Base-by-base conservation (phyloP, 768 basidiomycete genomes). In the Lepiota venenata region DNA sequence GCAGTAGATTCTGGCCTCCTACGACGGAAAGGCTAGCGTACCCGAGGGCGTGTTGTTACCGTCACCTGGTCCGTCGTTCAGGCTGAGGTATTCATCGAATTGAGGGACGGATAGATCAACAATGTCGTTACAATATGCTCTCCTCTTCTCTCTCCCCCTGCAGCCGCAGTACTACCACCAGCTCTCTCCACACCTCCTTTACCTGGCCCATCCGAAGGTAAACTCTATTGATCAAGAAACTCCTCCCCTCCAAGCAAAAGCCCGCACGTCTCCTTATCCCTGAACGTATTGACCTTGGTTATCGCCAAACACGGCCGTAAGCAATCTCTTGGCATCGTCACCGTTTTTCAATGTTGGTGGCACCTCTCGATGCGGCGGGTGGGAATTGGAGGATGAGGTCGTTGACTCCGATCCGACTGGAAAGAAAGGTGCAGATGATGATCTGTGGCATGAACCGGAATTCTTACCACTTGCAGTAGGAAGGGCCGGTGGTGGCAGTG, bases 231-330 rank as follows among this genome's bases (percentile, higher is more conserved):
- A 18, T 25, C 52, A 1, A n/a, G 37, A 16, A 25, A 39, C 9
- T 47, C 21, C 16, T 54, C 73, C 66, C 76, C 84, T 15, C 93
- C 93, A 6, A 95, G 69, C 40, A 97, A 67, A 50, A 96, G 62
- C 35, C 91, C 93, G 65, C 93, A 94, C 1, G 93, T 97, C 73
- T 97, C 93, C 50, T 80, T 74, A 61, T 92, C 90, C 65, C 78
- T 72, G 44, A 75, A 72, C 14, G 93, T 97, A 64, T 95, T 95
- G 22, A 83, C 76, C 21, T 79, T 76, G 1, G 93, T 92, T 48
- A 93, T 85, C 12, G 80, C 77, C 4, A 92, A 67, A 71, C 96
- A 96, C 2, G 84, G 78, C 2, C 78, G 74, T n/a, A 94, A 76
- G 54, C 87, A 84, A 16, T 85, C 82, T 6, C 82, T 73, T 9